A percentile compares a stretch with the other conserved stretches of the same genome.
Conservation (phyloP, 2,329 filamentous ascomycete genomes). For the Nemania serpens region DNA sequence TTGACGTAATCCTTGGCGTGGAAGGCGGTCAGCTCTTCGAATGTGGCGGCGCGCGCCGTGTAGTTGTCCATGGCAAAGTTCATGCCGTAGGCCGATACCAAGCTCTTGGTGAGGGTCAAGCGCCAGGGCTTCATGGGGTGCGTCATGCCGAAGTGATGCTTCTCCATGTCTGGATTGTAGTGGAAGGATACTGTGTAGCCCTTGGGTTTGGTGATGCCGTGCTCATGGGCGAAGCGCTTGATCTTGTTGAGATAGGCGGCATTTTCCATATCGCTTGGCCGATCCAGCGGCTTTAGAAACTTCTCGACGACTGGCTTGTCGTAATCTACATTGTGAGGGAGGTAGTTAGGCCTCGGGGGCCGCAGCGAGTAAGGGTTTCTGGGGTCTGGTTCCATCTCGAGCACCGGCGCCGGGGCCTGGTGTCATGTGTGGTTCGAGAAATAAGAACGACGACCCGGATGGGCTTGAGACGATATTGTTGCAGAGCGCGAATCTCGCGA, state of each 20-base stretch:
- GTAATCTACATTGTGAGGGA: constrained; percentile 58
- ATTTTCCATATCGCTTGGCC: constrained; percentile 59
- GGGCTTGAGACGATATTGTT: background rate
- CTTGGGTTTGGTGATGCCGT: constrained; percentile 77
- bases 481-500: background rate
- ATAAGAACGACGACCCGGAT: background rate
- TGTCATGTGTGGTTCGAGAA: background rate
- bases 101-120: constrained; percentile 89
- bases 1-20: constrained; percentile 90
- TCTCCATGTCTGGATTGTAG: constrained; percentile 91
- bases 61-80: constrained; percentile 97
- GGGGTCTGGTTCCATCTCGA: constrained; percentile 49
- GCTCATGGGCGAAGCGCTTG: constrained; percentile 59
- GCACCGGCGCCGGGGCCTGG: background rate
- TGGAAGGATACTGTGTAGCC: constrained; percentile 95
- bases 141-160: constrained; percentile 93
- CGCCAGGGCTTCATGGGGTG: constrained; percentile 99
- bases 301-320: constrained; percentile 58
- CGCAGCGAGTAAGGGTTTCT: constrained; percentile 53
- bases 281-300: constrained; percentile 55
- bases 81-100: constrained; percentile 94
- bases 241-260: constrained; percentile 62
- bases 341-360: constrained; percentile 63
- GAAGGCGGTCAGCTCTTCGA: constrained; percentile 85
- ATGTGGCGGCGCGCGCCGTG: constrained; percentile 79